Conservation (phyloP, 179 eudicot genomes). For the Pouteria campechiana region DNA sequence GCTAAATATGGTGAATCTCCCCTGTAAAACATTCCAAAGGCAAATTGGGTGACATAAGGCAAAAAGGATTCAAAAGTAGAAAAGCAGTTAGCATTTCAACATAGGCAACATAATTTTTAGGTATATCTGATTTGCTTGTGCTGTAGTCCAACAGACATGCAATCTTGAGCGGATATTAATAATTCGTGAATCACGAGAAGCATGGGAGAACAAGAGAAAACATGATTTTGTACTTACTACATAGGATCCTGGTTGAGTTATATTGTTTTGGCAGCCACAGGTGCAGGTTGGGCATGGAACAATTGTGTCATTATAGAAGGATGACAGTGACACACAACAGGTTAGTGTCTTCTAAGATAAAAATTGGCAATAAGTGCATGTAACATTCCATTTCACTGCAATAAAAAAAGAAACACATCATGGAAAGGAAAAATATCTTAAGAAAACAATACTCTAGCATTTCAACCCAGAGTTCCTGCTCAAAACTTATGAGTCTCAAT, state of each 20-base stretch:
- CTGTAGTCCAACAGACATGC: conserved; percentile 6
- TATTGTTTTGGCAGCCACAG: conserved; percentile 30
- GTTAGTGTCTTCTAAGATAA: conserved; percentile 25
- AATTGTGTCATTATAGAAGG: conserved; percentile 34
- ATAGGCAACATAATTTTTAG: conserved; percentile 35
- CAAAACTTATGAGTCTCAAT: too few species aligned
- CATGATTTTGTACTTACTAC: conserved; percentile 21
- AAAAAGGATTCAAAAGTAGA: conserved; percentile 45
- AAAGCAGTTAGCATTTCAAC: conserved; percentile 26
- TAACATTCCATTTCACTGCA: conserved; percentile 30
- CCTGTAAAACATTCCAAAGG: too few species aligned
- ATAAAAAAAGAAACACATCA: too few species aligned
- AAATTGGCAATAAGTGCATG: conserved; percentile 36
- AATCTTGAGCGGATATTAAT: neutral
- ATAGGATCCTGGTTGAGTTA: conserved; percentile 10
- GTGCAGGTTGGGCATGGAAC: conserved; percentile 27
- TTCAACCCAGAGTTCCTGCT: too few species aligned
- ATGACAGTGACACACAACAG: conserved; percentile 40
- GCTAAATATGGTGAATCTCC: too few species aligned
- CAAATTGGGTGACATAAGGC: conserved; percentile 34
- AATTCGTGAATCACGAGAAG: too few species aligned
- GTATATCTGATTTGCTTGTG: conserved; percentile 43
- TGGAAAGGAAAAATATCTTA: too few species aligned
- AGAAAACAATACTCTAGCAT: too few species aligned
- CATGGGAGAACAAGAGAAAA: neutral